Base-by-base conservation (phyloP, 345 rosid genomes). In the Carallia brachiata region DNA sequence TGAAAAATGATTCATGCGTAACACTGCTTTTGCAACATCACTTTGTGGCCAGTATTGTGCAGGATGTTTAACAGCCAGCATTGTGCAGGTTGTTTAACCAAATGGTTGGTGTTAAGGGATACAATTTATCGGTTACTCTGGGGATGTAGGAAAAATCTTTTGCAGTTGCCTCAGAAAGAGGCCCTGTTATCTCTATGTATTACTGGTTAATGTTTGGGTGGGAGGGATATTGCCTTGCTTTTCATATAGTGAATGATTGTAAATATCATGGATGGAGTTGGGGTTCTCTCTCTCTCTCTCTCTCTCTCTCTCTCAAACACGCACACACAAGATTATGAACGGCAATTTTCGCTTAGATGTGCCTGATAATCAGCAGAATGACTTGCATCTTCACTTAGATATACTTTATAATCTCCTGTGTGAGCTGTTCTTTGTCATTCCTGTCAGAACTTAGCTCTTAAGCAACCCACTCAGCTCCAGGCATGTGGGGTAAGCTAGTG, bases 141-240 rank as follows among this genome's bases (percentile, higher is more conserved):
- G 7, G 62, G 31, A 34, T 61, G 70, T 48, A 61, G 39, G 52
- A 62, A 57, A 50, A 56, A 74, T 74, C 40, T 76, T 73, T 59
- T 50, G 17, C 37, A 48, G 61, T 27, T 17, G 31, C 34, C n/a
- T n/a, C 23, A 36, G 7, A 19, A 44, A 2, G 40, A 27, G 19
- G 48, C 48, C 50, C 40, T 7, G 27, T 62, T 12, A 53, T 52
- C 27, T 23, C 13, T 17, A 6, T 1, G 13, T 50, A 62, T 17
- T 36, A 52, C 63, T 36, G 40, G 12, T 59, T 58, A 48, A 57
- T 57, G 39, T 36, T 48, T 54, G 6, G 50, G 50, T 44, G 65
- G 32, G 28, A 56, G 63, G 47, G 52, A 39, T 55, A 31, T 7
- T 36, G 4, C 30, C 28, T 30, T 30, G 63, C 70, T 64, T 27